Evolutionary conservation across 208 protist species (phyloP), one percentile per base, ranked within the genome.

Genomic region (Leishmania major): DNA sequence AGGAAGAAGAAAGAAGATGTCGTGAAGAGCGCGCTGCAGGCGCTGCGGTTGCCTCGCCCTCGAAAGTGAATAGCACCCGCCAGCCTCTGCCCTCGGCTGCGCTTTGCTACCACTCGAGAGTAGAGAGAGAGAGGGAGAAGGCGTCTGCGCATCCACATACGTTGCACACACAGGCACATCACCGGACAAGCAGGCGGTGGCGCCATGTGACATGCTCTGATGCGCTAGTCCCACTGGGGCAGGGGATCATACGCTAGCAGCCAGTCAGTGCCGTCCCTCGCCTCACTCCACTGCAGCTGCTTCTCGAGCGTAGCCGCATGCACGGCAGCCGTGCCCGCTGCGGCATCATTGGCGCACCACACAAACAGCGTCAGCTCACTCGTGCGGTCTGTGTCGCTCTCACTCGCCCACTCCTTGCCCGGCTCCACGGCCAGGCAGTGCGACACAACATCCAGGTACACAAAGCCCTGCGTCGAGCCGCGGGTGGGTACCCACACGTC

Each of bases 381-480:
- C 40, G 57, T 78, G 17, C 83, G 88, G 37, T 53, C 75, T 37
- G 60, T 45, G 57, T 85, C 78, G 7, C 71, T 69, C 59, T 45
- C 37, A 4, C 66, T 73, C 25, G 69, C 64, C 79, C 83, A 81
- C 47, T 77, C 70, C 31, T 89, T 78, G 45, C 91, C 90, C 25
- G 86, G 87, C 72, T 92, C 89, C 74, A 93, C 77, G 35, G 74
- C 55, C n/a, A 95, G 73, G 84, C 92, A 93, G 40, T 88, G 81
- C 37, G 78, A 86, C 31, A 59, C 51, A 40, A 72, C 75, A 51
- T 95, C 87, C 17, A 93, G 84, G 28, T 70, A 80, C 53, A 92
- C 77, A 15, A 79, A 67, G 22, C 85, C 88, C 69, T 85, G 77
- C 72, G 71, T 67, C 10, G 85, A 45, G 19, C 86, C 80, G 31